These are phyloP conservation scores for Phytophthora quininea DNA, from an alignment of 352 stramenopile species.

Conservation along the genomic window DNA sequence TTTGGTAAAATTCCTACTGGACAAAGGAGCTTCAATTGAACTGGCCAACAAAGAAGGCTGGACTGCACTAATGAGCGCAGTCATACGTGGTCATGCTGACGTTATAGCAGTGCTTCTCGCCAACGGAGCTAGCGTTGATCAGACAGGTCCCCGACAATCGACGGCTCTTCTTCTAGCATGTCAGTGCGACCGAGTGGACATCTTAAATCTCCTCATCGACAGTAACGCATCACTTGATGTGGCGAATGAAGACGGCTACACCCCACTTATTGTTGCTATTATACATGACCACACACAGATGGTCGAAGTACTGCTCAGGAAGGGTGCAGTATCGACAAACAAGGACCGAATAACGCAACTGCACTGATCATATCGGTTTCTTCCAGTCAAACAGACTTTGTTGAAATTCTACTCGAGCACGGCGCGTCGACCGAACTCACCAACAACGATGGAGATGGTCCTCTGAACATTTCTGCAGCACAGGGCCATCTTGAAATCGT, in stretches of 20 bases:
- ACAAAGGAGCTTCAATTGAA: conserved; percentile 10
- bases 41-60: conserved; percentile 4
- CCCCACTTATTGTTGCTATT: conserved; percentile 1
- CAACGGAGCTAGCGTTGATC: not conserved
- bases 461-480: too few species aligned
- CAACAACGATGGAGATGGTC: too few species aligned
- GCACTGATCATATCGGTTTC: too few species aligned
- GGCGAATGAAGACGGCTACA: conserved; percentile 2
- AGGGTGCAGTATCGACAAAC: too few species aligned
- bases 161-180: not conserved
- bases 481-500: too few species aligned
- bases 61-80: conserved; percentile 10
- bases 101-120: not conserved
- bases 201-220: not conserved
- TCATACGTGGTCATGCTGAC: not conserved
- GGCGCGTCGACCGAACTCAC: too few species aligned
- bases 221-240: conserved; percentile 4
- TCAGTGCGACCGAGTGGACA: not conserved
- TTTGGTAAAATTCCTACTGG: conserved; percentile 7
- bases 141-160: not conserved
- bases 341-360: too few species aligned
- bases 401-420: too few species aligned
- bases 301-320: too few species aligned
- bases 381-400: too few species aligned
- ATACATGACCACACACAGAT: too few species aligned